These are phyloP conservation scores for Tolypocladium tropicale DNA, from an alignment of 2,329 filamentous ascomycete species.

Conservation along the genomic window DNA sequence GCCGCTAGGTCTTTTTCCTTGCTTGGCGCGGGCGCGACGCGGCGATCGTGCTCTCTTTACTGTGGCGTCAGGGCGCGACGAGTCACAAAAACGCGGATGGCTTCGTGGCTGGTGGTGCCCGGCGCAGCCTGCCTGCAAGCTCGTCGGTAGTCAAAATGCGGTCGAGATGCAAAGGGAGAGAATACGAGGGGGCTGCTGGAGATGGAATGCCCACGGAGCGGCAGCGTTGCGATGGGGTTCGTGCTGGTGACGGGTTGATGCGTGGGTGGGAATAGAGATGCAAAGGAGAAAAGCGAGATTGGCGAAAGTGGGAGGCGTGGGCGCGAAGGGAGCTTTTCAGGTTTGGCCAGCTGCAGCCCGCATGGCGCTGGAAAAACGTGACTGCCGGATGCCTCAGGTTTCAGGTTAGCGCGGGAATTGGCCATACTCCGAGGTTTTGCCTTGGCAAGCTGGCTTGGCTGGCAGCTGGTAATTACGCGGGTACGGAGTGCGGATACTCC, in stretches of 20 bases:
- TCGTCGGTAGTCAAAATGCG: neutral
- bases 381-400: neutral
- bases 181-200: neutral
- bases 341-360: neutral
- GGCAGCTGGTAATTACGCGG: too few species aligned
- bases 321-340: neutral
- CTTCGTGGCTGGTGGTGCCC: neutral
- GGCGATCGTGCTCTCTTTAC: neutral
- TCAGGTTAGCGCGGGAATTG: neutral
- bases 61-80: neutral
- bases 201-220: neutral
- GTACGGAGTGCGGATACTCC: too few species aligned
- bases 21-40: neutral
- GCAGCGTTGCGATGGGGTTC: neutral
- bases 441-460: neutral
- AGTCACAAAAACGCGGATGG: neutral
- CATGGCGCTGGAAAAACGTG: neutral
- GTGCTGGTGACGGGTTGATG: neutral
- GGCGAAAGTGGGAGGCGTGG: neutral
- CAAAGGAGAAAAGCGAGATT: neutral
- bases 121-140: neutral
- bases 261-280: neutral
- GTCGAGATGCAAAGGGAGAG: neutral
- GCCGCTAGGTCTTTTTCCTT: slow-evolving; percentile 1
- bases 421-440: neutral